phyloP scores from a whole-genome alignment of 768 basidiomycete genomes.

The Amanita phalloides region DNA sequence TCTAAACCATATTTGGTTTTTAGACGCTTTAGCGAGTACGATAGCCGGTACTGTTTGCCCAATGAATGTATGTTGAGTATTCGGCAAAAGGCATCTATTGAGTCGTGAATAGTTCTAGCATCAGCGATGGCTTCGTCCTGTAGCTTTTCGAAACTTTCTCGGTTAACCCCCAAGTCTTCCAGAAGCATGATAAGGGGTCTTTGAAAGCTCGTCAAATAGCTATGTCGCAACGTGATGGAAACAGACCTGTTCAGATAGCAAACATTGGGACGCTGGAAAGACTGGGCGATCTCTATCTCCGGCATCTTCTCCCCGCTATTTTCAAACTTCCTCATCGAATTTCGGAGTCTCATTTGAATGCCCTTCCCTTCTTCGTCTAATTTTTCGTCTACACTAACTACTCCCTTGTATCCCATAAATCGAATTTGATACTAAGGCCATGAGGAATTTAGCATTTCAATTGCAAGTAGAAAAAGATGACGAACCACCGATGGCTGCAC shows the following conservation, averaged over 20 bases:
- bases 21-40: constrained; percentile 39
- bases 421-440: constrained; percentile 62
- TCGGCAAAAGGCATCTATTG: constrained; percentile 32
- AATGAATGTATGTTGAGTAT: constrained; percentile 40
- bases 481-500: constrained; percentile 54
- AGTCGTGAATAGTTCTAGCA: constrained; percentile 50
- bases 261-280: constrained; percentile 46
- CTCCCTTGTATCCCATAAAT: constrained; percentile 76
- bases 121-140: constrained; percentile 49
- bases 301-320: constrained; percentile 36
- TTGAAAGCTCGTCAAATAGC: neutral
- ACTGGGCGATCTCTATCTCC: constrained; percentile 63
- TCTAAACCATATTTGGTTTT: constrained; percentile 33
- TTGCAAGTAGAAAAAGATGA: neutral
- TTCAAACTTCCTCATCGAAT: constrained; percentile 70
- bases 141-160: constrained; percentile 45
- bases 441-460: constrained; percentile 1
- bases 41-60: constrained; percentile 36
- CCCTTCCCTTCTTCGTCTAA: constrained; percentile 33
- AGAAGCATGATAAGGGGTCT: constrained; percentile 72
- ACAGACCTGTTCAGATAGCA: constrained; percentile 66
- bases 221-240: neutral
- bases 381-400: constrained; percentile 56
- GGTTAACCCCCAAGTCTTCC: constrained; percentile 61
- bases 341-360: constrained; percentile 57